These are phyloP conservation scores for Aspergillus tubingensis DNA, from an alignment of 2,329 filamentous ascomycete genomes.

Conservation along the genomic window DNA sequence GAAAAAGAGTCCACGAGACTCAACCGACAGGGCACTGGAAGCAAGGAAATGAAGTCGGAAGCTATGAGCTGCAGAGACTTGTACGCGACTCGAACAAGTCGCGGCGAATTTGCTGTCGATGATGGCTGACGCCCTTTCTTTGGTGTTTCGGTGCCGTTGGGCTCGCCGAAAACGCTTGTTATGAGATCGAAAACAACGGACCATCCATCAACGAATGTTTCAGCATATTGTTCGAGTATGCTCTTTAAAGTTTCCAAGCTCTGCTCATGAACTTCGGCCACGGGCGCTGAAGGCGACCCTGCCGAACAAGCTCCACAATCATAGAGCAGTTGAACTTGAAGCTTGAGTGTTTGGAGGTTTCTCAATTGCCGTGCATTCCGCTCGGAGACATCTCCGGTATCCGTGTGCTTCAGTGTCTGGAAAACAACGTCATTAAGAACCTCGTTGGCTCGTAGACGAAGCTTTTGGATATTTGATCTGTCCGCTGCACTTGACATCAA, in stretches of 20 bases:
- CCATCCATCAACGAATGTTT: conserved; percentile 82
- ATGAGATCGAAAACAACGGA: conserved; percentile 82
- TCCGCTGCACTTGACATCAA: conserved; percentile 52
- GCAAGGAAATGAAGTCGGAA: conserved; percentile 83
- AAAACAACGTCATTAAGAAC: conserved; percentile 55
- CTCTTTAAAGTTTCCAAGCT: conserved; percentile 77
- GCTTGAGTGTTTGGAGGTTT: conserved; percentile 66
- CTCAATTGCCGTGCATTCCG: conserved; percentile 69
- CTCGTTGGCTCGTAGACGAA: conserved; percentile 59
- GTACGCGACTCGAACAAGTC: conserved; percentile 83
- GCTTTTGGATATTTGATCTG: conserved; percentile 38
- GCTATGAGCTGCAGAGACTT: conserved; percentile 88
- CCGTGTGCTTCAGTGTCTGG: conserved; percentile 45
- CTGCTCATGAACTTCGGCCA: conserved; percentile 78
- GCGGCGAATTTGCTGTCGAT: conserved; percentile 57
- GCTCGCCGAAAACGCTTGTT: conserved; percentile 70
- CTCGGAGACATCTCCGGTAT: conserved; percentile 45
- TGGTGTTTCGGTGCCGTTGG: conserved; percentile 21
- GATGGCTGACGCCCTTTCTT: conserved; percentile 22
- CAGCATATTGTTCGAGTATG: conserved; percentile 84
- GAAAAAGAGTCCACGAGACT: conserved; percentile 84
- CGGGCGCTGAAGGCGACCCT: conserved; percentile 62
- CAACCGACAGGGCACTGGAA: conserved; percentile 70
- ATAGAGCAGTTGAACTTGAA: conserved; percentile 62
- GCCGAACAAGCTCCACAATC: conserved; percentile 55